Evolutionary conservation across 139 green algal genomes (phyloP), one percentile per base, ranked within the genome.

Genomic region (Chlorella sp.): DNA sequence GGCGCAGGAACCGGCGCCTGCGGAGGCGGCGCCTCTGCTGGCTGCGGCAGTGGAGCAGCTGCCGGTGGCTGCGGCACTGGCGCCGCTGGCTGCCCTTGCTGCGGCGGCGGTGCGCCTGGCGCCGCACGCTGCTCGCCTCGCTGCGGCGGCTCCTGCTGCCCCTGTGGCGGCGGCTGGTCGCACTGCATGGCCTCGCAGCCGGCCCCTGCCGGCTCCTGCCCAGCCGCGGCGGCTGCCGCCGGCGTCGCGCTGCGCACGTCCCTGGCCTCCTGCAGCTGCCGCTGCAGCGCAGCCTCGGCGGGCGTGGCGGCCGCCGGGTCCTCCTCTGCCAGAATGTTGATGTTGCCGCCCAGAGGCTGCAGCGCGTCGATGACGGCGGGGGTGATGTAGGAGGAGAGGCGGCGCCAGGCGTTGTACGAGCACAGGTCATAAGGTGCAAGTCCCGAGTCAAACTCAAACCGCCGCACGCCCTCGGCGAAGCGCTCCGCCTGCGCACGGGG

Each of bases 361-460:
- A 95, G 35, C 21, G 48, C 33, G 14, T 83, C 68, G 3, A 95
- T 45, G 14, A 87, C 48, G 3, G 46, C 60, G 21, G 61, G 19
- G 48, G 56, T 90, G 43, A 96, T 80, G 71, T 82, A 73, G 29
- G 31, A 31, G 5, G 84, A 80, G 53, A 96, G 71, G 46, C 63
- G n/a, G 29, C 67, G 74, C 92, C 92, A 96, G 29, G 70, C 40
- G 3, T 50, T 67, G 63, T 82, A 86, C 51, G 36, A 58, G 53
- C 55, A 14, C n/a, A 97, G 80, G 82, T 94, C 81, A 80, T 97
- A 97, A 0, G 92, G 92, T 11, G 90, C 92, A 42, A 97, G 73
- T 40, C 73, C 43, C 2, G 38, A 17, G 63, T 97, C 92, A 82
- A 97, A 94, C 45, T 96, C 87, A 77, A 91, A 94, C 23, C 74